These are phyloP conservation scores for Oryza brachyantha DNA, from an alignment of 176 grass and related monocot genomes.

Conservation along the genomic window DNA sequence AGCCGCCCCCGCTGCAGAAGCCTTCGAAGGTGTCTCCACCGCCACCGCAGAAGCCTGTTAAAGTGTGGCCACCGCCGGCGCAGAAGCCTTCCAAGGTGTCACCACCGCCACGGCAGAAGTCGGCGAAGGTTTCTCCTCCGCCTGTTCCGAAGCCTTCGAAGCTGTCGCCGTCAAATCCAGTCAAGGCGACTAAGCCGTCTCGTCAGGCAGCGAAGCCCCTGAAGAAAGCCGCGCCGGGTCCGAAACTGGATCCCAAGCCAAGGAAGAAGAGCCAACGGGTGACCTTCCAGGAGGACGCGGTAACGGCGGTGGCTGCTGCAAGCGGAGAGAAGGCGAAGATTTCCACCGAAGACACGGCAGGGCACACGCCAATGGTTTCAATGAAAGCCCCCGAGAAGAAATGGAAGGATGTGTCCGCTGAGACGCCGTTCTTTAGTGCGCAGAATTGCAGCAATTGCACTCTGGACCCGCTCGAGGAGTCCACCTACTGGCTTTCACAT, in stretches of 20 bases:
- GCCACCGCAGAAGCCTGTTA: slow-evolving; percentile 33
- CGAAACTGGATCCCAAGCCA: slow-evolving; percentile 14
- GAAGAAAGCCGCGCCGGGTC: slow-evolving; percentile 18
- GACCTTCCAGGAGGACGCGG: slow-evolving; percentile 37
- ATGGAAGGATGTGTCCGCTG: background rate
- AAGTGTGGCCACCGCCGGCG: slow-evolving; percentile 2
- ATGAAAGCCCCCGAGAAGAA: slow-evolving; percentile 17
- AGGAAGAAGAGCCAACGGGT: slow-evolving; percentile 55
- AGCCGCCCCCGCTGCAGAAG: slow-evolving; percentile 40
- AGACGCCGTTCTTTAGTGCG: slow-evolving; percentile 68
- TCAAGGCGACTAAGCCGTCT: background rate
- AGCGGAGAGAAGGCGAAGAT: slow-evolving; percentile 7
- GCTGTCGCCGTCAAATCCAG: slow-evolving; percentile 21
- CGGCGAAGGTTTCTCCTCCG: slow-evolving; percentile 11
- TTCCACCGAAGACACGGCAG: background rate
- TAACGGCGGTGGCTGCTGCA: background rate
- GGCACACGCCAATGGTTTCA: slow-evolving; percentile 44
- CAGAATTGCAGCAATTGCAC: slow-evolving; percentile 53
- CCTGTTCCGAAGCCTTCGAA: slow-evolving; percentile 16
- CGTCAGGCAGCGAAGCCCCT: background rate
- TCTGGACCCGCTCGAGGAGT: slow-evolving; percentile 49
- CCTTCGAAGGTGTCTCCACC: slow-evolving; percentile 11
- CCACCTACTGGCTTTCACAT: slow-evolving; percentile 71
- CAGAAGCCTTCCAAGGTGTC: slow-evolving; percentile 18
- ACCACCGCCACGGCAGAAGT: background rate